Conservation (phyloP, 2,329 filamentous ascomycete genomes). For the Fusarium liriodendri region DNA sequence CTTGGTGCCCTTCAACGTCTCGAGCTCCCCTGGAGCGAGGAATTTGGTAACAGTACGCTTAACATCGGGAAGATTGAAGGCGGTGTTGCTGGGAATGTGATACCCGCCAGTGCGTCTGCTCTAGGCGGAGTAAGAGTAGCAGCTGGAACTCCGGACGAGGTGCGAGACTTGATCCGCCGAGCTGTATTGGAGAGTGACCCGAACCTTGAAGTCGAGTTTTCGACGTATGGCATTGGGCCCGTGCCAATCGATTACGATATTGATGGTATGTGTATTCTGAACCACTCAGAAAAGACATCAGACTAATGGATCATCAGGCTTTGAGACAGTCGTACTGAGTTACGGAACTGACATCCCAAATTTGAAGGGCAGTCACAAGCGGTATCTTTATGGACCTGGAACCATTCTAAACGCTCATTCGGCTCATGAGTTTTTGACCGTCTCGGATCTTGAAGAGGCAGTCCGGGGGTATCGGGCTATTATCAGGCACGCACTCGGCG, state of each 20-base stretch:
- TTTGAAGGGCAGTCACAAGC: conserved; percentile 71
- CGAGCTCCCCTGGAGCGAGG: conserved; percentile 76
- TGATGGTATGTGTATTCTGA: background rate
- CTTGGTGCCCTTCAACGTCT: conserved; percentile 70
- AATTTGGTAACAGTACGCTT: conserved; percentile 84
- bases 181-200: background rate
- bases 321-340: conserved; percentile 81
- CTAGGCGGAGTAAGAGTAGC: conserved; percentile 7
- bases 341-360: conserved; percentile 92
- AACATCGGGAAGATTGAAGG: conserved; percentile 81
- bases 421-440: conserved; percentile 78
- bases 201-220: conserved; percentile 17
- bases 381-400: conserved; percentile 71
- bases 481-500: conserved; percentile 61
- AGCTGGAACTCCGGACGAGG: conserved; percentile 7
- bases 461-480: conserved; percentile 79
- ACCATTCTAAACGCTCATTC: conserved; percentile 85
- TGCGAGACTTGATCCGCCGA: background rate
- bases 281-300: background rate
- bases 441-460: conserved; percentile 78
- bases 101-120: conserved; percentile 64
- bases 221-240: conserved; percentile 7
- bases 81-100: conserved; percentile 85
- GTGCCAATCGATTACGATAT: conserved; percentile 21
- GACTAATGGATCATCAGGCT: conserved; percentile 57